Evolutionary conservation across 2,329 filamentous ascomycete species (phyloP), one percentile per base, ranked within the genome.

Genomic region (Aureobasidium namibiae): DNA sequence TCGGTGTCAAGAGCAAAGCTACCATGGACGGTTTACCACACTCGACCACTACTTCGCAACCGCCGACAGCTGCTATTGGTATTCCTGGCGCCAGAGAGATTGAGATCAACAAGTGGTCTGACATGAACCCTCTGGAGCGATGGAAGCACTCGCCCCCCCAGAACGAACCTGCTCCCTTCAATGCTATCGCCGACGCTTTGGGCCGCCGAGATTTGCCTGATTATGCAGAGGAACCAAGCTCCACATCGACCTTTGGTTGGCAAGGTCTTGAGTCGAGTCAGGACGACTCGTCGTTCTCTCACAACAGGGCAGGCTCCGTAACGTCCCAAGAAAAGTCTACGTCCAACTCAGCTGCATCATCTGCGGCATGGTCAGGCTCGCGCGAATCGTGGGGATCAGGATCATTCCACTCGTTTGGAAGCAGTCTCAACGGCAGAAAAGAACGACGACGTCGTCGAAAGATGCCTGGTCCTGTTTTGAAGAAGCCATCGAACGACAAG

Each of bases 91-190:
- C 80, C 67, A 76, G 80, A n/a, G 48, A 52, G 60, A 48, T 67
- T 66, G n/a, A 72, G 67, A 63, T 67, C 65, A 59, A 71, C 66
- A 69, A 67, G 68, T 59, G 70, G 61, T 46, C 53, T 21, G 57
- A 63, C 18, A 58, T 63, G 48, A 60, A 60, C 33, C 57, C 57
- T 13, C 48, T 60, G 0, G 57, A 60, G 39, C 57, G 85, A 79
- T 88, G 85, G 84, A 81, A 86, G 68, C 77, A 84, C 69, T 86
- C 83, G 64, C 85, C 85, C 38, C 85, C 85, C 49, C 84, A 87
- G 73, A 79, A 87, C 77, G 85, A 87, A 79, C 82, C 85, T 65
- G 85, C 84, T 62, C 78, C 82, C 7, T 76, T 85, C 60, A 81
- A 78, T 38, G 84, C 82, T 75, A 87, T 88, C 74, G 79, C 80